phyloP scores from a whole-genome alignment of 208 protist genomes.

The Vickermania spadyakhi region DNA sequence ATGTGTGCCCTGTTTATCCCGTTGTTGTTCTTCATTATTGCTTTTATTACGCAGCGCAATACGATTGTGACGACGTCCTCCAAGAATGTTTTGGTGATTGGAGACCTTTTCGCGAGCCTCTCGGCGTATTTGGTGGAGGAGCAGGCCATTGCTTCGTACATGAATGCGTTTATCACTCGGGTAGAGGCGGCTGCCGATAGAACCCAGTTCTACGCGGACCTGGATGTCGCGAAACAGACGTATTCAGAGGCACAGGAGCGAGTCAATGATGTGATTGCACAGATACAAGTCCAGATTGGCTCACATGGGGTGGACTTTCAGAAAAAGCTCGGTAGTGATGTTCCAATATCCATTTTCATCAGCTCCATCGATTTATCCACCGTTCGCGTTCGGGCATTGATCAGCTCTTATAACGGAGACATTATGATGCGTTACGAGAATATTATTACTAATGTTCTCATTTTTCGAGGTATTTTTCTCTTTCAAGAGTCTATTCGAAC shows the following conservation, averaged over 20 bases:
- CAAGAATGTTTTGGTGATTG: not conserved
- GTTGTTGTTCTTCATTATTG: conserved; percentile 9
- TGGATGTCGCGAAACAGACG: not conserved
- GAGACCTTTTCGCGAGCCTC: not conserved
- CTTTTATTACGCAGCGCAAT: not conserved
- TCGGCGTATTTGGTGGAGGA: conserved; percentile 4
- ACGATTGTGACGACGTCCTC: not conserved
- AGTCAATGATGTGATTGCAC: conserved; percentile 1
- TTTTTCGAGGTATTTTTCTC: not conserved
- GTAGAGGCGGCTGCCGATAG: not conserved
- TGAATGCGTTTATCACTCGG: not conserved
- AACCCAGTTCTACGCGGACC: not conserved
- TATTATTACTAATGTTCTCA: conserved; percentile 1
- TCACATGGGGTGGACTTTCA: not conserved
- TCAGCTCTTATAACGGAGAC: not conserved
- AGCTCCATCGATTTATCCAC: not conserved
- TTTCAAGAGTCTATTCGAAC: not conserved
- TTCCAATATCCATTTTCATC: not conserved
- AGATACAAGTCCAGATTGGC: conserved; percentile 1
- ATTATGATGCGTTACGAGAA: conserved; percentile 2
- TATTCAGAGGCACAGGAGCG: not conserved
- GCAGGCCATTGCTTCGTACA: not conserved
- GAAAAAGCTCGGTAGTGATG: not conserved
- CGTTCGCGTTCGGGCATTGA: not conserved
- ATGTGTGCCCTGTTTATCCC: conserved; percentile 3